Percentiles rank a stretch among this genome's conserved stretches.
Conservation (phyloP, 2,329 filamentous ascomycete genomes). For the Akanthomyces uredinophilus region DNA sequence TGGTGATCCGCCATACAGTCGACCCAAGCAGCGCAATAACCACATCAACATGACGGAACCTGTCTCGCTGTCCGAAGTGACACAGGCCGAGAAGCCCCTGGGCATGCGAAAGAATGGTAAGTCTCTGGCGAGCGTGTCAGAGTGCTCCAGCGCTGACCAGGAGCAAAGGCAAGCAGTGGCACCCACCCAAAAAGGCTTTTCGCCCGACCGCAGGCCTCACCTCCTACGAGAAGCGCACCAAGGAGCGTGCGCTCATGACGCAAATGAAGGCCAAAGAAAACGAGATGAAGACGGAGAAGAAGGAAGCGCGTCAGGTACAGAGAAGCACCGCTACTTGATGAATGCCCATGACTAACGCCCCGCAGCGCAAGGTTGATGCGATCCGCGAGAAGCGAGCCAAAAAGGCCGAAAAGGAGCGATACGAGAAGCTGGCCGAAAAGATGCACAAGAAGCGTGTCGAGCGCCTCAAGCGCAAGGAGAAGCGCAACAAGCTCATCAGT, state of each 20-base stretch:
- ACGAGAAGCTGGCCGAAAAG: slow-evolving; percentile 90
- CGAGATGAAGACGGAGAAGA: slow-evolving; percentile 94
- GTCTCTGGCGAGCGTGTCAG: neutral
- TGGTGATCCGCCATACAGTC: neutral
- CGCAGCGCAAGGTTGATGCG: slow-evolving; percentile 66
- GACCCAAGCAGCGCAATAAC: neutral
- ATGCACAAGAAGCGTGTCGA: slow-evolving; percentile 97
- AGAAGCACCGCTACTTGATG: neutral
- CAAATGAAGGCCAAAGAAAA: slow-evolving; percentile 90
- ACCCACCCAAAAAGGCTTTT: slow-evolving; percentile 75
- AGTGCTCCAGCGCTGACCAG: neutral
- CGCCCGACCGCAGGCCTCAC: slow-evolving; percentile 73
- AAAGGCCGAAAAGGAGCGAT: slow-evolving; percentile 90
- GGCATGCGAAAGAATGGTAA: slow-evolving; percentile 15
- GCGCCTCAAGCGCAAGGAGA: slow-evolving; percentile 88
- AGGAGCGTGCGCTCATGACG: slow-evolving; percentile 62
- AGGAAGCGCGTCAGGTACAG: slow-evolving; percentile 74
- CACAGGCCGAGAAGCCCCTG: slow-evolving; percentile 9
- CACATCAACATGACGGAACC: neutral
- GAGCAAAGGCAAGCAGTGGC: slow-evolving; percentile 86
- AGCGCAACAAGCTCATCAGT: slow-evolving; percentile 81
- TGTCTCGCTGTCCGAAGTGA: neutral
- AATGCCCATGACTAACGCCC: neutral
- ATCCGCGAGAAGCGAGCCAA: slow-evolving; percentile 81
- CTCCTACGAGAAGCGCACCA: slow-evolving; percentile 71